Conservation (phyloP, 306 rosid genomes). For the Citrullus colocynthis region DNA sequence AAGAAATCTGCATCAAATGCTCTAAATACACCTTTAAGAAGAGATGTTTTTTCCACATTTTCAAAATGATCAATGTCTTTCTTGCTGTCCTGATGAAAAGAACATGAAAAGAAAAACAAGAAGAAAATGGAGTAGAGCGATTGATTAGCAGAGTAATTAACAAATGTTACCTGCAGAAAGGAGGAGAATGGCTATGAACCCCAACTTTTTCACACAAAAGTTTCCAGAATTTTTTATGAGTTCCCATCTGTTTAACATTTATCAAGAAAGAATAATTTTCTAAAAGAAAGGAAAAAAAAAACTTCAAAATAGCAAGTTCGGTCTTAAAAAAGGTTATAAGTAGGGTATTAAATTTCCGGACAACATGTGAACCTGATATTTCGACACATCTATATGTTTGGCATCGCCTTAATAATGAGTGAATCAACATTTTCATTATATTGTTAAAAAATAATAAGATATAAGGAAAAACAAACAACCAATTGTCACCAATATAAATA, state of each 20-base stretch:
- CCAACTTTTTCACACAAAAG: constrained; percentile 21
- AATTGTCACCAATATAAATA: too few relatives aligned
- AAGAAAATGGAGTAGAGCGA: background rate
- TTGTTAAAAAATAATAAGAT: too few relatives aligned
- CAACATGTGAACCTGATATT: too few relatives aligned
- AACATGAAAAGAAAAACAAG: background rate
- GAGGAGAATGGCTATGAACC: constrained; percentile 17
- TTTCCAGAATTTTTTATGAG: constrained; percentile 23
- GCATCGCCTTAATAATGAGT: too few relatives aligned
- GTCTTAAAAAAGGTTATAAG: too few relatives aligned
- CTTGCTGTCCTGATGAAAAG: constrained; percentile 36
- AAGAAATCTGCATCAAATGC: constrained; percentile 59
- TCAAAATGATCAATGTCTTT: constrained; percentile 11
- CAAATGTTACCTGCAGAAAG: background rate
- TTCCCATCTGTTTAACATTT: constrained; percentile 22
- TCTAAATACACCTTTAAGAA: constrained; percentile 31
- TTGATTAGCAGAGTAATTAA: background rate
- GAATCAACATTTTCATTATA: too few relatives aligned
- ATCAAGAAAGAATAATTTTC: constrained; percentile 14
- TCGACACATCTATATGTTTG: too few relatives aligned
- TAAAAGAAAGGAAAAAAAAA: background rate
- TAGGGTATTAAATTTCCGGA: too few relatives aligned
- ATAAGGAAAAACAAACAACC: too few relatives aligned
- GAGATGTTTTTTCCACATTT: constrained; percentile 11
- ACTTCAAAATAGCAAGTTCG: background rate